These are phyloP conservation scores for Senecio squalidus DNA, from an alignment of 140 eudicot species.

Conservation along the genomic window DNA sequence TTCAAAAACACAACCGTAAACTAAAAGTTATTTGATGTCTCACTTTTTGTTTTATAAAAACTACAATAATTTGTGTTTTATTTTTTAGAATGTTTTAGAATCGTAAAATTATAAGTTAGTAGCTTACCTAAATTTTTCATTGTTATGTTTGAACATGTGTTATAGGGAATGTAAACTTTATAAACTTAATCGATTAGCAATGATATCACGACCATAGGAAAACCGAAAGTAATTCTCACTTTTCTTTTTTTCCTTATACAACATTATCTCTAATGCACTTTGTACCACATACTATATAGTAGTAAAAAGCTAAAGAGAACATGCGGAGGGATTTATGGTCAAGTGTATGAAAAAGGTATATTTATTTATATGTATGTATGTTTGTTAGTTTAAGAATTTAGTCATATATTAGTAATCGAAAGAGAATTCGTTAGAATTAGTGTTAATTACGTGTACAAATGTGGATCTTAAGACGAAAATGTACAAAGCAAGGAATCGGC, in stretches of 20 bases:
- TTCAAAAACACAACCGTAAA: constrained; percentile 18
- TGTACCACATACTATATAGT: constrained; percentile 13
- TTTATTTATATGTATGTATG: neutral
- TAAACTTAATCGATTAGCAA: neutral
- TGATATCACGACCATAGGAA: neutral
- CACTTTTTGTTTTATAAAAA: neutral
- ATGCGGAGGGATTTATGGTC: constrained; percentile 19
- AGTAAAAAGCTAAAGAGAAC: constrained; percentile 13
- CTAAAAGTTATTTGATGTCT: constrained; percentile 6
- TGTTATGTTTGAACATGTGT: too few species aligned
- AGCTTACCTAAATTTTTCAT: too few species aligned
- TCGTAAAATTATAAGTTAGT: too few species aligned
- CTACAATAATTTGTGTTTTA: neutral
- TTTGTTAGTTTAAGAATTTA: neutral
- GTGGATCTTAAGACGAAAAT: too few species aligned
- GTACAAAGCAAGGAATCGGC: too few species aligned
- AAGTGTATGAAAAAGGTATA: constrained; percentile 7
- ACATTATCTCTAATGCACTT: constrained; percentile 19
- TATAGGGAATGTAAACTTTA: neutral
- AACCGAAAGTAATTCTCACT: neutral
- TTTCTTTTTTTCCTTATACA: constrained; percentile 5
- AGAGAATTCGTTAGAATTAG: neutral
- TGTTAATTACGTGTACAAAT: neutral
- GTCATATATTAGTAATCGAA: neutral
- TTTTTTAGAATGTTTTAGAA: neutral